Evolutionary conservation across 192 early-diverging fungal species (phyloP).

Genomic region (Helicostylum pulchrum): DNA sequence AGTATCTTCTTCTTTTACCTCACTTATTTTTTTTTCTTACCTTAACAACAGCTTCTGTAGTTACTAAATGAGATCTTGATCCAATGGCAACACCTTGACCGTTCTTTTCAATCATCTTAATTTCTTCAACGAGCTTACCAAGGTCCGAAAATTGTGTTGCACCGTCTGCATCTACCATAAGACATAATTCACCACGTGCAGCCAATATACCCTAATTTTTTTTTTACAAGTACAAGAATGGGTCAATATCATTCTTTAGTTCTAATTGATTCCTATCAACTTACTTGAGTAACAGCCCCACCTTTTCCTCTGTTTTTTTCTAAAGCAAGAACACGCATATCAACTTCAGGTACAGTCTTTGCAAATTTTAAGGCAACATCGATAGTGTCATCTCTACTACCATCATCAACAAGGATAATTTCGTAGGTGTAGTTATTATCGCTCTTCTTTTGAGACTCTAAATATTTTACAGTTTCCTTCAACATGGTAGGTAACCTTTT

Average conservation of each 20-base stretch:
- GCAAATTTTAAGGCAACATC: slow-evolving; percentile 66
- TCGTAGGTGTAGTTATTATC: slow-evolving; percentile 67
- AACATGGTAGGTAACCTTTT: slow-evolving; percentile 83
- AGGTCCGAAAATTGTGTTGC: slow-evolving; percentile 91
- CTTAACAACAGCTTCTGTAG: slow-evolving; percentile 81
- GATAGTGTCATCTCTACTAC: slow-evolving; percentile 75
- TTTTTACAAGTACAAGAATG: neutral
- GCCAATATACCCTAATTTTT: slow-evolving; percentile 71
- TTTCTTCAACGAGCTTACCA: slow-evolving; percentile 49
- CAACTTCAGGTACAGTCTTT: slow-evolving; percentile 46
- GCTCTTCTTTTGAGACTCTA: slow-evolving; percentile 44
- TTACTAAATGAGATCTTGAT: slow-evolving; percentile 89
- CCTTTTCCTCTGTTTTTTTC: slow-evolving; percentile 90
- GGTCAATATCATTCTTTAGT: neutral
- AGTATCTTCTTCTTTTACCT: neutral
- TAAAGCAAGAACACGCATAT: slow-evolving; percentile 72
- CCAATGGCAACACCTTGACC: slow-evolving; percentile 77
- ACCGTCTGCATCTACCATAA: slow-evolving; percentile 97
- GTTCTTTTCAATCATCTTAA: slow-evolving; percentile 40
- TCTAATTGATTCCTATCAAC: neutral
- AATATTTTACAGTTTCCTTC: slow-evolving; percentile 69
- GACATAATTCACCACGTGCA: slow-evolving; percentile 65
- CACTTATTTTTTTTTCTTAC: slow-evolving; percentile 38
- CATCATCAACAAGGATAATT: slow-evolving; percentile 92
- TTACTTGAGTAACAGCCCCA: slow-evolving; percentile 85